Base-by-base conservation (phyloP, 2,329 filamentous ascomycete species). In the Penicillium brevicompactum region DNA sequence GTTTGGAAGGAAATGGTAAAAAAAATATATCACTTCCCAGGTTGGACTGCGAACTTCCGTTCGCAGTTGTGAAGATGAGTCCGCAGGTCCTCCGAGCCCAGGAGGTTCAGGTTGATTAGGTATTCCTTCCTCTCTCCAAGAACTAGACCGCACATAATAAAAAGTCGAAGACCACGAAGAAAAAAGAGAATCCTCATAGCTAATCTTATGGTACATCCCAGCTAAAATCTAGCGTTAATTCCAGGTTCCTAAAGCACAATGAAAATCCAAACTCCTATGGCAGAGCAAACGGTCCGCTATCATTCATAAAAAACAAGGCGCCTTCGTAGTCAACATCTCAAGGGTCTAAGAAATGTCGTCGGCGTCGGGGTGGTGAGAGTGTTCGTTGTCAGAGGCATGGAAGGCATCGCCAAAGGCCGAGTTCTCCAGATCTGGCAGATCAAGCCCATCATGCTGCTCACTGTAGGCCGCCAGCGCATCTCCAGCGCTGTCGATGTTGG, bases 361-460 rank as follows among this genome's bases (percentile, higher is more conserved):
- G 4, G 69, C 67, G 44, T 77, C 73, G 40, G 68, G 73, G 54
- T 74, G 67, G 56, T 76, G 70, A n/a, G 64, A 70, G 57, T 72
- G 67, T 53, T 78, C 74, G 55, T 76, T 75, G 58, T 82, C 79
- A 45, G 80, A 80, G 14, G 78, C 79, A 60, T 92, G 89, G 74
- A 93, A 91, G 0, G 90, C 90, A 64, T 94, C 89, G 2, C 89
- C 90, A 76, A 94, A 94, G 1, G 89, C 90, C 34, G 87, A 91
- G 67, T 92, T 88, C 45, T 91, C 88, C 78, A 91, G 83, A 59
- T 87, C 88, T 8, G 82, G 84, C 41, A 82, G 70, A 61, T 81
- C 80, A 4, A 80, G 71, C 3, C 75, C 75, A 52, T 80, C 80
- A 48, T 83, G 80, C 13, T 84, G 82, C 14, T 83, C 82, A 41